Base-by-base conservation (phyloP, 1,284 basidiomycete genomes). In the Marasmius sp. region DNA sequence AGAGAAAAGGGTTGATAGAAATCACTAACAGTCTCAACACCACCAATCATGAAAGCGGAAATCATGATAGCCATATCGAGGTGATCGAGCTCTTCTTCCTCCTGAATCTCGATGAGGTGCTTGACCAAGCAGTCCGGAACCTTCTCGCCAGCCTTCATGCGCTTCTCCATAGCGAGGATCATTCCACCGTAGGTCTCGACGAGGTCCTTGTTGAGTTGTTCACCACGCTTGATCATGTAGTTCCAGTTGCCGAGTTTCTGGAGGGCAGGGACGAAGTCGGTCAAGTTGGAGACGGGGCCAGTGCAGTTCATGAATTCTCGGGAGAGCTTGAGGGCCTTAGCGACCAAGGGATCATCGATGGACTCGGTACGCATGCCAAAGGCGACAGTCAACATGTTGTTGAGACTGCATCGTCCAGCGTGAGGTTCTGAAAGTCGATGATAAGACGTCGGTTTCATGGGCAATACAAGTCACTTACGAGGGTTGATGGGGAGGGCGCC, bases 31-130 rank as follows among this genome's bases (percentile, higher is more conserved):
- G 78, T 75, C 56, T 80, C 72, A 39, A 79, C 75, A 38, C 79
- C 79, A 6, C 79, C 78, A 18, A 77, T 72, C 48, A 73, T 77
- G 58, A 80, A 79, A 11, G 73, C 78, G 14, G 75, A 72, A 8
- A 72, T 64, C 8, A 80, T 67, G 63, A 80, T 75, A 49, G 72
- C 72, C 59, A 78, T 72, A 65, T 80, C 79, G 27, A 72, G 63
- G 65, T 72, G 71, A 59, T 75, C 75, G 27, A 80, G 69, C 16
- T 71, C 65, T 60, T 80, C 79, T 16, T 72, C 66, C 37, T 77
- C 72, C 48, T 70, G 70, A 33, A 64, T 65, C 50, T 71, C 62
- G 14, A 80, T 62, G 41, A 81, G 68, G 12, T 73, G 76, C 66
- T 77, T 80, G 0, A 75, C 79, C 0, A 77, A 64, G 49, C 73